A percentile compares a stretch with the other conserved stretches of the same genome.
Conservation (phyloP, 2,329 filamentous ascomycete species). For the Aureobasidium pullulans region DNA sequence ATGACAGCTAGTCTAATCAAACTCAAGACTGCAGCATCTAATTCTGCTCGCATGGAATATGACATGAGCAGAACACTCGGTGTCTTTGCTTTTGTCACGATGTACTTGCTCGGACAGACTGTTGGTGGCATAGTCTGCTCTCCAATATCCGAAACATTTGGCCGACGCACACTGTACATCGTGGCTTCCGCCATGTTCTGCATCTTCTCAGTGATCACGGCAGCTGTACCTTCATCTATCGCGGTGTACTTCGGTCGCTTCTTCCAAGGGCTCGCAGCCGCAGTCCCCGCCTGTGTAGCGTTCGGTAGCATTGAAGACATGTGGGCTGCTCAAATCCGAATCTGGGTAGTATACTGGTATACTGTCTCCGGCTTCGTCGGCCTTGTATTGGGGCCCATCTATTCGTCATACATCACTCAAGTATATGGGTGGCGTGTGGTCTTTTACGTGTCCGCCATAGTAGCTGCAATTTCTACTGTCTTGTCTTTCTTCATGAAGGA, state of each 20-base stretch:
- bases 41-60: constrained; percentile 16
- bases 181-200: constrained; percentile 25
- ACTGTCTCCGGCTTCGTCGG: constrained; percentile 37
- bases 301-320: constrained; percentile 44
- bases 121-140: constrained; percentile 31
- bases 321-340: constrained; percentile 35
- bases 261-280: constrained; percentile 37
- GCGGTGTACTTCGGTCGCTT: constrained; percentile 36
- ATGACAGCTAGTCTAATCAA: neutral
- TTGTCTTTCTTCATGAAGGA: constrained; percentile 34
- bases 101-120: constrained; percentile 31
- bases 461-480: constrained; percentile 29
- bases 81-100: constrained; percentile 18
- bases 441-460: constrained; percentile 37
- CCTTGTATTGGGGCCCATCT: constrained; percentile 37
- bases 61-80: constrained; percentile 16
- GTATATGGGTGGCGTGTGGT: constrained; percentile 38
- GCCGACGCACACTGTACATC: constrained; percentile 29
- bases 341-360: constrained; percentile 43
- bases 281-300: constrained; percentile 40
- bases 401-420: constrained; percentile 34
- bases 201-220: constrained; percentile 30
- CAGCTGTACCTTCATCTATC: constrained; percentile 28
- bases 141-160: constrained; percentile 32
- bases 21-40: constrained; percentile 16